phyloP scores from a whole-genome alignment of 2,329 filamentous ascomycete species.

The Hypomyces rosellus region DNA sequence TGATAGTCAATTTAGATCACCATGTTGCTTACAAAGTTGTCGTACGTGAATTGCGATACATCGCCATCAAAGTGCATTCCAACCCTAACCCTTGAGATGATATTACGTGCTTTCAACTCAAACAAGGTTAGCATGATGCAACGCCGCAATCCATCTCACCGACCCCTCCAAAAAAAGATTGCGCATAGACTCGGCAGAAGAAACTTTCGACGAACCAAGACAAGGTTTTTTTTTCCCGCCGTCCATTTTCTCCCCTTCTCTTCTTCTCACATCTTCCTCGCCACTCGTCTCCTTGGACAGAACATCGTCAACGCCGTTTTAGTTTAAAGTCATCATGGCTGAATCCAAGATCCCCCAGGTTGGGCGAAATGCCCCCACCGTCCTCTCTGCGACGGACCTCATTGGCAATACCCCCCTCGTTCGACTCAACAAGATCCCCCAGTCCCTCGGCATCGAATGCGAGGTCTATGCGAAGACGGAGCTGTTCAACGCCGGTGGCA shows the following conservation, averaged over 20 bases:
- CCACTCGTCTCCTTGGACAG: background rate
- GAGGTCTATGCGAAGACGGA: conserved; percentile 89
- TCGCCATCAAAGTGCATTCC: too few relatives aligned
- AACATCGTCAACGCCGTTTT: too few relatives aligned
- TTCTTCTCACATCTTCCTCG: background rate
- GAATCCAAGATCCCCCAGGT: conserved; percentile 24
- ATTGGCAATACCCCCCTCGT: conserved; percentile 97
- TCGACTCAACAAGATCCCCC: conserved; percentile 84
- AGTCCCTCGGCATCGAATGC: conserved; percentile 81
- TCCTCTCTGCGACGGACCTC: conserved; percentile 68
- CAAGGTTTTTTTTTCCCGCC: background rate
- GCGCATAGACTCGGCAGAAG: too few relatives aligned
- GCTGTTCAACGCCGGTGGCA: conserved; percentile 89
- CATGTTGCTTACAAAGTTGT: too few relatives aligned
- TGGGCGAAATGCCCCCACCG: conserved; percentile 30
- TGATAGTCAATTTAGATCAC: too few relatives aligned
- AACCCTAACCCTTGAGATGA: too few relatives aligned
- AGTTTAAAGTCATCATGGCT: conserved; percentile 12
- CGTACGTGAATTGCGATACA: too few relatives aligned
- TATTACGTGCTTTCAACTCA: too few relatives aligned
- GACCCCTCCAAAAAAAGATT: too few relatives aligned
- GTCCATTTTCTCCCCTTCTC: background rate
- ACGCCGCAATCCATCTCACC: too few relatives aligned
- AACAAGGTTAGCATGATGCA: too few relatives aligned
- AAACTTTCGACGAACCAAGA: too few relatives aligned